Conservation (phyloP, 768 basidiomycete species). For the Xanthoconium stramineum region DNA sequence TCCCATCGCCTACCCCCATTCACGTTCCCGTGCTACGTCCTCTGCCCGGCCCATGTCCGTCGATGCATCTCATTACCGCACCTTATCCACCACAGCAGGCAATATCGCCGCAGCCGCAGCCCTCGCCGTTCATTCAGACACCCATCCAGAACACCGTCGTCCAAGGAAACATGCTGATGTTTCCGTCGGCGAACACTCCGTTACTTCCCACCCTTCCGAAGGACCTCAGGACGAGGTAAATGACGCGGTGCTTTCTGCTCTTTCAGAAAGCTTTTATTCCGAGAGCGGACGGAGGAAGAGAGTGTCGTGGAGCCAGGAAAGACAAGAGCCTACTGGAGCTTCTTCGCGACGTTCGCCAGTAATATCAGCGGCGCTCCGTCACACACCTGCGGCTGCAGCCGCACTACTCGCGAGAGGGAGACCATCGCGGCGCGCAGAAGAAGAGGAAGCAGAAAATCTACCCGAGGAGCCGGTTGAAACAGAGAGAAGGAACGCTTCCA, state of each 20-base stretch:
- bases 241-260: constrained; percentile 50
- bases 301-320: constrained; percentile 73
- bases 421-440: constrained; percentile 39
- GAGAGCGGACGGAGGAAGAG: constrained; percentile 59
- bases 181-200: constrained; percentile 18
- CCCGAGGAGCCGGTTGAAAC: constrained; percentile 22
- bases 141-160: constrained; percentile 34
- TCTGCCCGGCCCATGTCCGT: constrained; percentile 45
- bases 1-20: constrained; percentile 32
- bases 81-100: constrained; percentile 64
- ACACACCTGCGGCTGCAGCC: constrained; percentile 19
- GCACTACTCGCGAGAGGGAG: constrained; percentile 42
- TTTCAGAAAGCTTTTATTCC: constrained; percentile 77
- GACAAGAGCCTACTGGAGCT: constrained; percentile 47
- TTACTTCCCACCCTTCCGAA: constrained; percentile 20
- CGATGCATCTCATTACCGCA: constrained; percentile 65
- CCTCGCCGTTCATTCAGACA: constrained; percentile 61
- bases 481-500: constrained; percentile 42
- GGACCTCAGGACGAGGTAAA: constrained; percentile 41
- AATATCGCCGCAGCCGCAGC: constrained; percentile 72
- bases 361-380: constrained; percentile 30
- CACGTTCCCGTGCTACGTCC: constrained; percentile 44
- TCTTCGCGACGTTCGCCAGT: constrained; percentile 40
- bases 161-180: constrained; percentile 24
- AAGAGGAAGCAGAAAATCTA: constrained; percentile 26